Percentiles rank a stretch among this genome's conserved stretches.
These are phyloP conservation scores for Penicillium paneum DNA, from an alignment of 2,329 filamentous ascomycete genomes.

Conservation along the genomic window DNA sequence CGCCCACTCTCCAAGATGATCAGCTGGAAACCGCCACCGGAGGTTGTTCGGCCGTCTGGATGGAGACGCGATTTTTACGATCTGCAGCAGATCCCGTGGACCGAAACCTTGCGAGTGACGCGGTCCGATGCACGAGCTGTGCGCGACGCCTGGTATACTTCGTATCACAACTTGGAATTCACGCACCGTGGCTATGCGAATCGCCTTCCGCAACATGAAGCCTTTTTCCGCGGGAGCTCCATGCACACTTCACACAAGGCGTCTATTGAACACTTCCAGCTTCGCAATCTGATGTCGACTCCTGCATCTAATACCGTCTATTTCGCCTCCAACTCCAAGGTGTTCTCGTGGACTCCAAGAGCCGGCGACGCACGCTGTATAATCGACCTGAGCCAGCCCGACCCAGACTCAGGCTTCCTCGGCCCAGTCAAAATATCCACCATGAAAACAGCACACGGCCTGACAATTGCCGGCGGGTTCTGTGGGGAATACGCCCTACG, in stretches of 20 bases:
- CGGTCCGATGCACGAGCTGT: constrained; percentile 37
- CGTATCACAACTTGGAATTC: constrained; percentile 40
- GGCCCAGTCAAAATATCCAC: constrained; percentile 51
- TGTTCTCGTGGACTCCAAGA: constrained; percentile 51
- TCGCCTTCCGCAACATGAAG: constrained; percentile 41
- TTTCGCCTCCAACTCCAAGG: constrained; percentile 49
- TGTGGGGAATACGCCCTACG: constrained; percentile 56
- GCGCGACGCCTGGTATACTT: constrained; percentile 42
- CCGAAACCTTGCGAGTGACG: constrained; percentile 34
- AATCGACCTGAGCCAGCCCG: constrained; percentile 49
- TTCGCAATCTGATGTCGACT: constrained; percentile 57
- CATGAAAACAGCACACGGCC: constrained; percentile 49
- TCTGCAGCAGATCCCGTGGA: constrained; percentile 45
- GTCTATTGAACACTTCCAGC: constrained; percentile 57
- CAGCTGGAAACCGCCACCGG: constrained; percentile 35
- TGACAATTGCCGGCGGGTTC: constrained; percentile 57
- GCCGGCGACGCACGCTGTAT: constrained; percentile 42
- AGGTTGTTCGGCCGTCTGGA: constrained; percentile 31
- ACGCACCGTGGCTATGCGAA: constrained; percentile 24
- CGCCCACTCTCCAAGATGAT: constrained; percentile 33
- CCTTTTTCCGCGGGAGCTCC: constrained; percentile 48
- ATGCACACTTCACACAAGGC: constrained; percentile 51
- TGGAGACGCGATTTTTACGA: constrained; percentile 34
- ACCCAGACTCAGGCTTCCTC: constrained; percentile 36
- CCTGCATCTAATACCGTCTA: constrained; percentile 55